Evolutionary conservation across 2,329 filamentous ascomycete genomes (phyloP), one percentile per base, ranked within the genome.

Genomic region (Capronia americana): DNA sequence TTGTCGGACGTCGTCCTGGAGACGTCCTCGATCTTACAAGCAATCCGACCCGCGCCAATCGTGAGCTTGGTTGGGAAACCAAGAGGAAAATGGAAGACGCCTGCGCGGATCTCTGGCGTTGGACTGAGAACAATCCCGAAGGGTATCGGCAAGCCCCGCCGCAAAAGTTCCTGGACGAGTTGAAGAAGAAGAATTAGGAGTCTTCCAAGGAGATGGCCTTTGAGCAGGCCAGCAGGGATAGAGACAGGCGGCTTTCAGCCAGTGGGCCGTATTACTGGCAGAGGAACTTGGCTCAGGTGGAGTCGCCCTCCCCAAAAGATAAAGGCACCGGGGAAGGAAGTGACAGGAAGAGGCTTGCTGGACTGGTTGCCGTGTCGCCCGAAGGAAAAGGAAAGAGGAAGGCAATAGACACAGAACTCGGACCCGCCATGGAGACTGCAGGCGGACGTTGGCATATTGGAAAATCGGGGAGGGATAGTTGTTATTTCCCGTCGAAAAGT

Each of bases 11-110:
- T 74, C 86, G 95, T 75, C 87, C 89, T 46, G 95, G 95, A 62
- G 95, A 99, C 76, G 95, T 99, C 20, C 85, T 99, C 64, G 91
- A 99, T 80, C 88, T 99, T 55, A 99, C 95, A 24, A 93, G 95
- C 71, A 96, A 97, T 80, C 92, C 95, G 12, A 86, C 87, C 3
- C 87, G 92, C 44, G 95, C 95, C 60, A 96, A 96, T 81, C 82
- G 87, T 77, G 95, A 99, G 82, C 86, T 99, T 61, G 84, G 88
- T 70, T 99, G 95, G 95, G 93, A 93, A 84, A 93, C 95, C 0
- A 87, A 96, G 82, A 85, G 90, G 65, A 93, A 91, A 23, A 88
- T 99, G 77, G 94, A 98, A 82, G 88, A 97, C 78, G 93, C 94
- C 28, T 99, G 95, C 78, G 88, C 89, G 73, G 93, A 99, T 79